Conservation (phyloP, 331 rosid genomes). For the Spiraea crenata region DNA sequence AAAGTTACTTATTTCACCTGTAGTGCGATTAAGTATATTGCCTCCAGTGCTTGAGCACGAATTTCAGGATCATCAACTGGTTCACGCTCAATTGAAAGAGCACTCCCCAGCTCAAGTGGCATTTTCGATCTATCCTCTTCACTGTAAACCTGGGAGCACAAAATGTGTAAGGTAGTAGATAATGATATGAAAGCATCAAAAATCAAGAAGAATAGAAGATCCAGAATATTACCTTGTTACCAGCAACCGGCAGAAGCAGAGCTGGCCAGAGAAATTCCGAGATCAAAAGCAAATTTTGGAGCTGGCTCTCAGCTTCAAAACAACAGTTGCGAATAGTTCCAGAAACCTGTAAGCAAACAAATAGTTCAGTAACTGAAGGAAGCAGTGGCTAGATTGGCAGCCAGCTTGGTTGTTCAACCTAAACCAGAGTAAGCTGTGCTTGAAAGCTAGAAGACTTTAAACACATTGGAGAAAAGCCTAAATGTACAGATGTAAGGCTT, state of each 20-base stretch:
- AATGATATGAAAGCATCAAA: background rate
- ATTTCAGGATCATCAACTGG: slow-evolving; percentile 71
- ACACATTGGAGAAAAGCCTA: background rate
- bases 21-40: slow-evolving; percentile 76
- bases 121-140: slow-evolving; percentile 76
- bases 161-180: background rate
- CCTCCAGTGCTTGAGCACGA: slow-evolving; percentile 79
- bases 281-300: slow-evolving; percentile 78
- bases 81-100: slow-evolving; percentile 89
- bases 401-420: slow-evolving; percentile 4
- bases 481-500: background rate
- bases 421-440: slow-evolving; percentile 1
- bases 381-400: slow-evolving; percentile 16
- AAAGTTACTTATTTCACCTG: slow-evolving; percentile 47
- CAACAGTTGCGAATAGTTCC: slow-evolving; percentile 95
- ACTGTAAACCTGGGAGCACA: slow-evolving; percentile 53
- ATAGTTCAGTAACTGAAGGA: slow-evolving; percentile 6
- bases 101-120: slow-evolving; percentile 91
- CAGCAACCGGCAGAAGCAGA: slow-evolving; percentile 90
- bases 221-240: slow-evolving; percentile 64
- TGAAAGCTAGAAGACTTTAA: background rate
- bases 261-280: slow-evolving; percentile 99
- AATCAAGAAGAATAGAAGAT: slow-evolving; percentile 15
- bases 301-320: slow-evolving; percentile 82
- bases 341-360: slow-evolving; percentile 56